Conservation (phyloP, 768 basidiomycete genomes). For the Flagelloscypha sp. region DNA sequence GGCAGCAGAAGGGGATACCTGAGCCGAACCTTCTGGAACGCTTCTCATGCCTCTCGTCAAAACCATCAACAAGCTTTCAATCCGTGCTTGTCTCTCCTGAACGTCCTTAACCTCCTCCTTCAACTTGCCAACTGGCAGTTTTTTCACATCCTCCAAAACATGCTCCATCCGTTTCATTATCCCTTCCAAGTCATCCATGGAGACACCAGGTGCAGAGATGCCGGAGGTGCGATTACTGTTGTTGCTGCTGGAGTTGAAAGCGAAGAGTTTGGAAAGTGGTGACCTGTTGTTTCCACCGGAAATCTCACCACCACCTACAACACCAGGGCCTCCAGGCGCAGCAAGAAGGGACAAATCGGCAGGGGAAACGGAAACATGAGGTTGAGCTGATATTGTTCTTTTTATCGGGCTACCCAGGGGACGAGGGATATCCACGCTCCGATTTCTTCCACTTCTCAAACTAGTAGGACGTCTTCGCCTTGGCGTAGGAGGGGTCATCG, state of each 20-base stretch:
- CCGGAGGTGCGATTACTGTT: conserved; percentile 8
- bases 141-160: conserved; percentile 53
- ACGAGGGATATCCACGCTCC: too few relatives aligned
- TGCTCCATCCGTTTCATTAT: conserved; percentile 49
- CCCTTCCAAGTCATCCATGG: conserved; percentile 30
- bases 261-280: conserved; percentile 44
- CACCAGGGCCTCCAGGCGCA: neutral
- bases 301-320: conserved; percentile 14
- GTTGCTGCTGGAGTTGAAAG: conserved; percentile 14
- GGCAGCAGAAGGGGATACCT: too few relatives aligned
- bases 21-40: too few relatives aligned
- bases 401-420: too few relatives aligned
- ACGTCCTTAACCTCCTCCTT: conserved; percentile 80
- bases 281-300: conserved; percentile 25
- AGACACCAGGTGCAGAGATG: conserved; percentile 7
- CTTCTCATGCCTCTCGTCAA: conserved; percentile 61
- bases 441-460: too few relatives aligned
- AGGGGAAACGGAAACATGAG: too few relatives aligned
- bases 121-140: conserved; percentile 55
- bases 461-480: conserved; percentile 16
- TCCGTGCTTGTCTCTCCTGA: conserved; percentile 73
- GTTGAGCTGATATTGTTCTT: too few relatives aligned
- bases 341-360: too few relatives aligned
- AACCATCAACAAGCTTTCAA: conserved; percentile 62
- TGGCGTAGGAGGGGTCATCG: conserved; percentile 15